Conservation (phyloP, 495 filamentous ascomycete species). For the Lophiotrema nucula region DNA sequence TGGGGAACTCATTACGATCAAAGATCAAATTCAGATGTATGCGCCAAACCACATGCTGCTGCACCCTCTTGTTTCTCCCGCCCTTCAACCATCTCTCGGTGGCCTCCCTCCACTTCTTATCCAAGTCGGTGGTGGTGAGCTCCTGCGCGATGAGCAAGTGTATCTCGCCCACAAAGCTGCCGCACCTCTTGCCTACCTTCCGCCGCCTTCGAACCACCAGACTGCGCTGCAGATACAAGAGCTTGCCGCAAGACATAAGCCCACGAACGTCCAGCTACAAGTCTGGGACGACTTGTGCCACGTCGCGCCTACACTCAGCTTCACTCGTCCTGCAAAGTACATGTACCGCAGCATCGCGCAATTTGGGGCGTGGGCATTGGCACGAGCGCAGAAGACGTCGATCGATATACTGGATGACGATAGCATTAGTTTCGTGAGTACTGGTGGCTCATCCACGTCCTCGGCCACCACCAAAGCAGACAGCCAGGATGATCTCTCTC, state of each 20-base stretch:
- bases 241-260: constrained; percentile 62
- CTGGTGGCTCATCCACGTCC: constrained; percentile 40
- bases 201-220: constrained; percentile 45
- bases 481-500: constrained; percentile 7
- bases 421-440: constrained; percentile 64
- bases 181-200: constrained; percentile 70
- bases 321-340: constrained; percentile 88
- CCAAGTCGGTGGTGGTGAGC: constrained; percentile 81
- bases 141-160: constrained; percentile 89
- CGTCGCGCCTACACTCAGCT: constrained; percentile 85
- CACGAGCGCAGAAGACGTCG: constrained; percentile 70
- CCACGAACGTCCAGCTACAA: constrained; percentile 92
- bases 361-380: constrained; percentile 87
- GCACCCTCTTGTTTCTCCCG: constrained; percentile 86
- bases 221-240: constrained; percentile 64
- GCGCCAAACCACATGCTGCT: constrained; percentile 80
- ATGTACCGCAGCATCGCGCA: constrained; percentile 90
- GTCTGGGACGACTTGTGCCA: constrained; percentile 95
- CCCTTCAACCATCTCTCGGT: constrained; percentile 80
- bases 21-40: constrained; percentile 95
- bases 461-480: constrained; percentile 7
- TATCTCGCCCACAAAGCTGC: constrained; percentile 94
- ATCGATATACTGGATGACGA: constrained; percentile 83
- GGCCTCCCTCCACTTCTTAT: constrained; percentile 85
- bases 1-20: constrained; percentile 66